Percentiles rank a stretch among this genome's conserved stretches.
Evolutionary conservation across 2,329 filamentous ascomycete genomes (phyloP).

Genomic region (Dothiorella sarmentorum): DNA sequence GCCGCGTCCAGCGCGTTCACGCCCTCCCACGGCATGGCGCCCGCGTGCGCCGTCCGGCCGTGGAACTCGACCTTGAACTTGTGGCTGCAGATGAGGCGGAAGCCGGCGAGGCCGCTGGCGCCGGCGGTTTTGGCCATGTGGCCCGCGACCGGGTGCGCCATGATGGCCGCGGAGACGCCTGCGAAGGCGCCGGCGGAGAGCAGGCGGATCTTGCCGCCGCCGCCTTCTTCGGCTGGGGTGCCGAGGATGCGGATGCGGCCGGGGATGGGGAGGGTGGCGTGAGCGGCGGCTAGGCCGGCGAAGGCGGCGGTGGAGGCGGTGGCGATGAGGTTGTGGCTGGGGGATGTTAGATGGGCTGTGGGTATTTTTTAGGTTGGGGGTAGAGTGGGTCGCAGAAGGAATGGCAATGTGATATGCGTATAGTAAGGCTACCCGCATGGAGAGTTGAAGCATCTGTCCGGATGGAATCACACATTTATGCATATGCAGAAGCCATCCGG

Average conservation of each 20-base stretch:
- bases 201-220: constrained; percentile 51
- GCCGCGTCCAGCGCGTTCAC: constrained; percentile 42
- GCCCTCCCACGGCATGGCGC: constrained; percentile 38
- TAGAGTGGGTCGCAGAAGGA: too few species aligned
- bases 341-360: too few species aligned
- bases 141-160: constrained; percentile 29
- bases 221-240: constrained; percentile 54
- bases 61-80: constrained; percentile 23
- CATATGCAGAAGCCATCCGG: too few species aligned
- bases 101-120: constrained; percentile 24
- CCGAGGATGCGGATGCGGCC: constrained; percentile 50
- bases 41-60: constrained; percentile 37
- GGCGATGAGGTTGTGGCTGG: constrained; percentile 56
- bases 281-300: constrained; percentile 46
- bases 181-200: constrained; percentile 44
- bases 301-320: constrained; percentile 47
- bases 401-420: too few species aligned
- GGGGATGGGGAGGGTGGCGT: constrained; percentile 41
- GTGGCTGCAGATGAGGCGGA: constrained; percentile 19
- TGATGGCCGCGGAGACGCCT: constrained; percentile 25
- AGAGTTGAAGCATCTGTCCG: too few species aligned
- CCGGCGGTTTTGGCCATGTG: constrained; percentile 21
- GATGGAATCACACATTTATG: too few species aligned
- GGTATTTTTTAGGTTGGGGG: too few species aligned
- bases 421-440: too few species aligned